Conservation (phyloP, 1,139 yeast genomes). For the Pichia sp. region DNA sequence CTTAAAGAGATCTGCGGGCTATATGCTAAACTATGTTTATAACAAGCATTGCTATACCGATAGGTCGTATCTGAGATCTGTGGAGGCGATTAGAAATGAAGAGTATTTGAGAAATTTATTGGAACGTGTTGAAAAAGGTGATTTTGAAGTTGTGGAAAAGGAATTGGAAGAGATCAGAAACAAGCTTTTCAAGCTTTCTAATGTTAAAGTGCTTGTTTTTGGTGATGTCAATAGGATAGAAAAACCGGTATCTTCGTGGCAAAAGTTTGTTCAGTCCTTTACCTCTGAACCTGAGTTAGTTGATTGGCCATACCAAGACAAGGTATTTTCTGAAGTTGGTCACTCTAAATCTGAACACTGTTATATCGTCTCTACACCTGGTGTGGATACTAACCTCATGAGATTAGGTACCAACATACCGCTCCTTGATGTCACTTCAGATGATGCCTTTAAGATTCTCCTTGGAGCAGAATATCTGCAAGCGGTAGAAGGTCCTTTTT, state of each 20-base stretch:
- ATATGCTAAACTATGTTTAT: conserved; percentile 63
- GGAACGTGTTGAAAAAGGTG: conserved; percentile 41
- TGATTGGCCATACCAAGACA: conserved; percentile 50
- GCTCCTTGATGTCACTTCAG: conserved; percentile 50
- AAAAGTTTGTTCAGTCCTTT: conserved; percentile 34
- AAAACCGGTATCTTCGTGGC: conserved; percentile 66
- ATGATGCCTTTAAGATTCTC: conserved; percentile 67
- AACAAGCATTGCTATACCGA: conserved; percentile 51
- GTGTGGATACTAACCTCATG: conserved; percentile 82
- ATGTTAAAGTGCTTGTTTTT: conserved; percentile 63
- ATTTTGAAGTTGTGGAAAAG: conserved; percentile 46
- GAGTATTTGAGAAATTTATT: conserved; percentile 48
- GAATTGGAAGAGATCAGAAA: conserved; percentile 57
- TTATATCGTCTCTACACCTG: conserved; percentile 68
- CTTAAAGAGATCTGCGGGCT: conserved; percentile 71
- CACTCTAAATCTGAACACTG: conserved; percentile 51
- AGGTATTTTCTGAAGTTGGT: conserved; percentile 59
- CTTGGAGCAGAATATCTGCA: conserved; percentile 75
- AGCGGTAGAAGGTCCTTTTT: conserved; percentile 94
- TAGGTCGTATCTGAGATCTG: conserved; percentile 62
- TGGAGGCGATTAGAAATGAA: conserved; percentile 65
- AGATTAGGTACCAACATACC: conserved; percentile 61
- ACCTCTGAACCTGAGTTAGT: conserved; percentile 14
- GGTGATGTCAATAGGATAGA: conserved; percentile 58
- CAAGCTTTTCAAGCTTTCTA: conserved; percentile 54